A percentile compares a stretch with the other conserved stretches of the same genome.
phyloP scores from a whole-genome alignment of 306 rosid genomes.

The Casuarina cunninghamiana region DNA sequence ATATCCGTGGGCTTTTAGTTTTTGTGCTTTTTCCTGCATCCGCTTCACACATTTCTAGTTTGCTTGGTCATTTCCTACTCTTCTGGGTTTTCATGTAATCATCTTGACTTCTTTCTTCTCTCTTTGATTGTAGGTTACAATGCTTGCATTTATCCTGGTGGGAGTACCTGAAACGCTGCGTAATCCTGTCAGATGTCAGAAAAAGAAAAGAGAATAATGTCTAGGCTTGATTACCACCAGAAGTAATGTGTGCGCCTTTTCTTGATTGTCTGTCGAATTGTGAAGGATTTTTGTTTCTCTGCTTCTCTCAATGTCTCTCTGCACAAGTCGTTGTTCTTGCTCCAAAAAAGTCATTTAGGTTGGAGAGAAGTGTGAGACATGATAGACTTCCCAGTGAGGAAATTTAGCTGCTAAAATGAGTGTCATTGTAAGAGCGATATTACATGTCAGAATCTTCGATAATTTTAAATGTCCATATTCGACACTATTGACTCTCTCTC shows the following conservation, averaged over 20 bases:
- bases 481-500: neutral
- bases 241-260: neutral
- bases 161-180: conserved; percentile 42
- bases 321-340: neutral
- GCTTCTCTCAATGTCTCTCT: neutral
- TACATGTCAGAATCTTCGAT: neutral
- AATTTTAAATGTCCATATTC: neutral
- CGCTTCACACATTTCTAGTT: neutral
- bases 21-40: neutral
- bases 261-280: neutral
- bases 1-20: neutral
- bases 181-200: conserved; percentile 4
- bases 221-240: neutral
- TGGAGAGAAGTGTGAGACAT: neutral
- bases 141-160: conserved; percentile 65
- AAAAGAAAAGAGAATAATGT: conserved; percentile 4
- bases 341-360: neutral
- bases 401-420: neutral
- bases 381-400: neutral
- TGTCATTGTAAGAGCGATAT: neutral
- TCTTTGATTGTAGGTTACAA: conserved; percentile 64
- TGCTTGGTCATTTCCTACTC: neutral
- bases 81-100: neutral
- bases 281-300: neutral
- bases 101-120: neutral